Conservation (phyloP, 768 basidiomycete genomes). For the Leccinellum albellum region DNA sequence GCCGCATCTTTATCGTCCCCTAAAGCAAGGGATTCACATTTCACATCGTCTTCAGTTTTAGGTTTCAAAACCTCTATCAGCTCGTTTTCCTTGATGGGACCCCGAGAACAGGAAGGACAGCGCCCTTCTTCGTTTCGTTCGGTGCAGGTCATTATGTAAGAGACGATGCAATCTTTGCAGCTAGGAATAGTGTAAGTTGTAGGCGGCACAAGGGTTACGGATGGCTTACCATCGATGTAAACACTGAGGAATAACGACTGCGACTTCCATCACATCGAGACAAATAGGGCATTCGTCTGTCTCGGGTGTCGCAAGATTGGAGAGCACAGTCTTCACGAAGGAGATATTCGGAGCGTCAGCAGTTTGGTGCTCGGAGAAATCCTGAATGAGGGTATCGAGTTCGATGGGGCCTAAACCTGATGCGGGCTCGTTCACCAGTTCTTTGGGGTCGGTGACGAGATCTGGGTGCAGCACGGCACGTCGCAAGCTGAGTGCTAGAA, state of each 20-base stretch:
- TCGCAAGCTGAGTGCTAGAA: conserved; percentile 54
- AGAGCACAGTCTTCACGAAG: conserved; percentile 64
- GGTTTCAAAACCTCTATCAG: conserved; percentile 58
- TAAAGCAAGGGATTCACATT: not conserved
- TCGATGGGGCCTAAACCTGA: conserved; percentile 41
- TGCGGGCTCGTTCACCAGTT: conserved; percentile 34
- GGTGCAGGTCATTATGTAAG: conserved; percentile 64
- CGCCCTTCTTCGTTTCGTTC: conserved; percentile 65
- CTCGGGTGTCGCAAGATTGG: conserved; percentile 47
- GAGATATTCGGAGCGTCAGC: conserved; percentile 32
- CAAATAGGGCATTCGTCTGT: conserved; percentile 81
- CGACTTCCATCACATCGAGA: conserved; percentile 69
- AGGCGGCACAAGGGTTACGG: not conserved
- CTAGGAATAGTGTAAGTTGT: conserved; percentile 34
- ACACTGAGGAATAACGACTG: conserved; percentile 69
- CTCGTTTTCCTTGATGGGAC: conserved; percentile 62
- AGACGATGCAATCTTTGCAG: conserved; percentile 88
- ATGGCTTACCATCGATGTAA: conserved; percentile 64
- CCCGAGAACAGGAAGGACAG: conserved; percentile 78
- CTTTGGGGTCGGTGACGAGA: conserved; percentile 62
- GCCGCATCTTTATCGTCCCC: conserved; percentile 15
- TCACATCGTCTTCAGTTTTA: conserved; percentile 9
- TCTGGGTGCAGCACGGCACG: conserved; percentile 91
- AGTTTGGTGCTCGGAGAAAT: conserved; percentile 39
- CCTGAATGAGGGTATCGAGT: conserved; percentile 56